Percentiles rank a stretch among this genome's conserved stretches.
phyloP scores from a whole-genome alignment of 495 filamentous ascomycete species.

The Penicillium fimorum region DNA sequence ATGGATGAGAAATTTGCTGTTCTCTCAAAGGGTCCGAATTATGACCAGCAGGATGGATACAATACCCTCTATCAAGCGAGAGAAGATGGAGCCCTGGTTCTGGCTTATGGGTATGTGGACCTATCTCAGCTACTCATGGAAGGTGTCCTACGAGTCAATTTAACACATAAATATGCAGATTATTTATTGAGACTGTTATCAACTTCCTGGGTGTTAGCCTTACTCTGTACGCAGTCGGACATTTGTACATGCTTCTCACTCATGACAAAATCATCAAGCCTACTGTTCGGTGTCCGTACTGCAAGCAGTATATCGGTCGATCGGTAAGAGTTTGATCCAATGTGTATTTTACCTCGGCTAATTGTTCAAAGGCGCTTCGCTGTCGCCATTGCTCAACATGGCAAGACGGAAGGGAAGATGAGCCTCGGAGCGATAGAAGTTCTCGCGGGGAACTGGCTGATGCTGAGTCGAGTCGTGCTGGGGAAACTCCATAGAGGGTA shows the following conservation, averaged over 20 bases:
- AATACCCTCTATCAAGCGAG: conserved; percentile 67
- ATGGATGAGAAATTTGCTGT: conserved; percentile 75
- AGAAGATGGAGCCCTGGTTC: conserved; percentile 67
- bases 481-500: not conserved
- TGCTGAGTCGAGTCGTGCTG: not conserved
- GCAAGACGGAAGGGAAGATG: conserved; percentile 73
- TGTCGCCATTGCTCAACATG: conserved; percentile 75
- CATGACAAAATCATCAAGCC: conserved; percentile 70
- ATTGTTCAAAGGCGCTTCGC: conserved; percentile 48
- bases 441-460: not conserved
- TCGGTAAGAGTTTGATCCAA: conserved; percentile 45
- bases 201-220: conserved; percentile 66
- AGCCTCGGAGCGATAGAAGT: not conserved
- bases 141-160: not conserved
- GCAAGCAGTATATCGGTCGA: conserved; percentile 62
- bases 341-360: not conserved
- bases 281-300: conserved; percentile 68
- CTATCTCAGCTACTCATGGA: not conserved
- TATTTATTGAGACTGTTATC: conserved; percentile 64
- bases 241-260: conserved; percentile 59
- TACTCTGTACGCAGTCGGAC: conserved; percentile 63
- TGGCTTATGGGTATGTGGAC: conserved; percentile 62
- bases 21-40: conserved; percentile 55
- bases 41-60: conserved; percentile 49
- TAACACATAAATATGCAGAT: conserved; percentile 31